phyloP scores from a whole-genome alignment of 2,329 filamentous ascomycete genomes.

The Trichoderma harzianum region DNA sequence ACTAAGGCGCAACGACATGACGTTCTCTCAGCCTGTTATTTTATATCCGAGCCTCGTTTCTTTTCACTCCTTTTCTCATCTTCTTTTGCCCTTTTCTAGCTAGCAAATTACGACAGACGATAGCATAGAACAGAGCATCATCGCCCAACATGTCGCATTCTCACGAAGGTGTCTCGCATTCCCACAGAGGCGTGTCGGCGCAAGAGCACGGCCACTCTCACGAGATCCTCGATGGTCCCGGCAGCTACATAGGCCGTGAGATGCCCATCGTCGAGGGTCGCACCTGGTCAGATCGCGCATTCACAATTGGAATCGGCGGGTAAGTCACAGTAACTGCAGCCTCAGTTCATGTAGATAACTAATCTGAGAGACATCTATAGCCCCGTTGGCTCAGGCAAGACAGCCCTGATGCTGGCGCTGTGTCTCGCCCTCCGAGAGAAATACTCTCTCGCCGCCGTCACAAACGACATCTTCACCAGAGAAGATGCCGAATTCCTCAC shows the following conservation, averaged over 20 bases:
- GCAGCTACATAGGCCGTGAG: conserved; percentile 83
- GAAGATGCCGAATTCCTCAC: conserved; percentile 98
- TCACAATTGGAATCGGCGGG: conserved; percentile 98
- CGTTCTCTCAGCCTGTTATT: background rate
- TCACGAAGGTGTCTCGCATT: conserved; percentile 56
- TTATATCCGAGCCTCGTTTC: background rate
- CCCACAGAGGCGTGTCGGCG: conserved; percentile 47
- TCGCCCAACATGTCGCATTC: conserved; percentile 28
- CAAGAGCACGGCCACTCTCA: conserved; percentile 90
- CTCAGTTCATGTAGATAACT: background rate
- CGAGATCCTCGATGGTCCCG: conserved; percentile 91
- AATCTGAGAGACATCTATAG: conserved; percentile 42
- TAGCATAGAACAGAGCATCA: no score
- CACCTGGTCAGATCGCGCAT: conserved; percentile 83
- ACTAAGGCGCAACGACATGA: background rate
- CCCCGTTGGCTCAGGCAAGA: conserved; percentile 95
- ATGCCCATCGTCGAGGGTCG: conserved; percentile 90
- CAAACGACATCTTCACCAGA: conserved; percentile 97
- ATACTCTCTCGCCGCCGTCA: conserved; percentile 90
- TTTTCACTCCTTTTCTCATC: background rate
- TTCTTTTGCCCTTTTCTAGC: no score
- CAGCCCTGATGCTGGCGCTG: conserved; percentile 91
- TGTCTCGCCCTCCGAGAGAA: conserved; percentile 76
- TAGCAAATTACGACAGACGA: background rate
- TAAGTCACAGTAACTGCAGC: conserved; percentile 41